These are phyloP conservation scores for Rubroboletus pulcherrimus DNA, from an alignment of 768 basidiomycete species.

Conservation along the genomic window DNA sequence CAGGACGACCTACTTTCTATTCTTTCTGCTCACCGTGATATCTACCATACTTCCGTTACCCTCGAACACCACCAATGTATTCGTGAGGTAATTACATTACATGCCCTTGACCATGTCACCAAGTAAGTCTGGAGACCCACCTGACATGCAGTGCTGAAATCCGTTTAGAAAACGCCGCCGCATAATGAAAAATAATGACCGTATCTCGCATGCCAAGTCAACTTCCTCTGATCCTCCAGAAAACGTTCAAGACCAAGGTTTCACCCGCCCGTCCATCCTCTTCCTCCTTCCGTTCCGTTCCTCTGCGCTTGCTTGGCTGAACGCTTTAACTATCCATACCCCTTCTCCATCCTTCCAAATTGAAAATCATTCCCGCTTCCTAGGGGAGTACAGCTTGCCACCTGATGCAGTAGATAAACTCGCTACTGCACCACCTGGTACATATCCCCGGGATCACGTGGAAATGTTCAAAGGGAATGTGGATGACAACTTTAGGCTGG, in stretches of 20 bases:
- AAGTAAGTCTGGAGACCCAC: conserved; percentile 48
- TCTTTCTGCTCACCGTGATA: conserved; percentile 66
- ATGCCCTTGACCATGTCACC: conserved; percentile 83
- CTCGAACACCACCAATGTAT: conserved; percentile 59
- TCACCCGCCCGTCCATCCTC: conserved; percentile 92
- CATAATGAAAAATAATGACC: conserved; percentile 92
- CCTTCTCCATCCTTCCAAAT: conserved; percentile 72
- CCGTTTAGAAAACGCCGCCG: conserved; percentile 76
- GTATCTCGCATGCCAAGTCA: conserved; percentile 70
- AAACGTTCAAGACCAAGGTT: conserved; percentile 93
- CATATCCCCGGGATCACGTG: conserved; percentile 84
- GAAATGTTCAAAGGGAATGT: conserved; percentile 96
- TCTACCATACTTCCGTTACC: conserved; percentile 68
- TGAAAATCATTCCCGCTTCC: conserved; percentile 83
- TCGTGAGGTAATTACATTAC: conserved; percentile 70
- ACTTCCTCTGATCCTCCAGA: conserved; percentile 54
- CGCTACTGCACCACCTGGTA: conserved; percentile 63
- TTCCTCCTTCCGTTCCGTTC: conserved; percentile 93
- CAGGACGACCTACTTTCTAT: conserved; percentile 68
- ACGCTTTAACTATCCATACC: conserved; percentile 73
- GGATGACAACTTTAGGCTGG: conserved; percentile 91
- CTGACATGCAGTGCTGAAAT: background rate
- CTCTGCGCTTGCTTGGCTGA: conserved; percentile 77
- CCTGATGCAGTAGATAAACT: conserved; percentile 79
- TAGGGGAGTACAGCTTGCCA: conserved; percentile 79